phyloP scores from a whole-genome alignment of 495 filamentous ascomycete genomes.

The Xylaria venustula region DNA sequence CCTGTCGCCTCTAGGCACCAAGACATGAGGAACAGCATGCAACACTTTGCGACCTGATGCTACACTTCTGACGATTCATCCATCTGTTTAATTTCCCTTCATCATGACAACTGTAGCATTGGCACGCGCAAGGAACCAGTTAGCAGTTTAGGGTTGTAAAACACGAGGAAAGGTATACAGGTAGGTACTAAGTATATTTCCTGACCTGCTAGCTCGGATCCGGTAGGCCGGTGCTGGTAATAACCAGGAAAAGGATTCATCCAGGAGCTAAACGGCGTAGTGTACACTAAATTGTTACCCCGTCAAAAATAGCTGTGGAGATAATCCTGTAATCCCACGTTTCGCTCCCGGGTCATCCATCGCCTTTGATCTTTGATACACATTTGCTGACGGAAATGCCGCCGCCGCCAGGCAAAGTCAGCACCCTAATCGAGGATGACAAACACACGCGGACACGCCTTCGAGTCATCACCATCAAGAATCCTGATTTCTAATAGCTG shows the following conservation, averaged over 20 bases:
- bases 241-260: slow-evolving; percentile 12
- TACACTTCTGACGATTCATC: slow-evolving; percentile 6
- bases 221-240: slow-evolving; percentile 11
- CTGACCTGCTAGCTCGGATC: not conserved
- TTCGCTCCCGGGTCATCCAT: slow-evolving; percentile 10
- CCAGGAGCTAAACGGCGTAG: not conserved
- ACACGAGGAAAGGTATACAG: too few species aligned
- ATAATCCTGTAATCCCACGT: slow-evolving; percentile 16
- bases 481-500: slow-evolving; percentile 9
- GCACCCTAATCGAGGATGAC: slow-evolving; percentile 7
- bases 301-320: slow-evolving; percentile 14
- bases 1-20: not conserved
- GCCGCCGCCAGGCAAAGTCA: not conserved
- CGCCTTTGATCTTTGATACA: not conserved
- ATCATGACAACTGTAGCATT: too few species aligned
- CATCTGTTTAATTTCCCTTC: not conserved
- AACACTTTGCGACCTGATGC: slow-evolving; percentile 10
- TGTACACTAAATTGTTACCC: not conserved
- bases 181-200: too few species aligned
- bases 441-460: not conserved
- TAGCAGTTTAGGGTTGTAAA: too few species aligned
- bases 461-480: not conserved
- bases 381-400: slow-evolving; percentile 13
- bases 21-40: slow-evolving; percentile 1
- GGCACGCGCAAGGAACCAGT: not conserved